phyloP scores from a whole-genome alignment of 176 grass and related monocot species.

The Tuctoria greenei region DNA sequence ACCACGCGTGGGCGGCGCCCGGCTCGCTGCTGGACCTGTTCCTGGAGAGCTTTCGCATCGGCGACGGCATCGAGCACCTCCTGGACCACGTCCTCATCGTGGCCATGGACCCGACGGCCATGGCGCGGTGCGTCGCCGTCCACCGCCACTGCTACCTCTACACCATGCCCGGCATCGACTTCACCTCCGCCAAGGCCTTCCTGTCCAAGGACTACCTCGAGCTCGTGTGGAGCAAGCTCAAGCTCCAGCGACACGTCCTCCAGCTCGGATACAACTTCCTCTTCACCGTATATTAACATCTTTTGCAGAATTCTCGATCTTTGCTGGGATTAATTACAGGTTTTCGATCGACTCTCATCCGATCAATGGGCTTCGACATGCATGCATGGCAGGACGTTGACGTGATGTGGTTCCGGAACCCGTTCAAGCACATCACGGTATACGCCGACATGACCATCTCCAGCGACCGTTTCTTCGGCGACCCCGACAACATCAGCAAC shows the following conservation, averaged over 20 bases:
- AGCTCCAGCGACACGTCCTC: conserved; percentile 58
- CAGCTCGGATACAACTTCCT: conserved; percentile 82
- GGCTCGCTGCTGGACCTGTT: conserved; percentile 73
- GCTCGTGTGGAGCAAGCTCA: conserved; percentile 74
- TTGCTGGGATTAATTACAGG: too few species aligned
- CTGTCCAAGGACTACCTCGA: conserved; percentile 64
- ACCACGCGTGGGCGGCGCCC: conserved; percentile 55
- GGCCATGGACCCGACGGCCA: conserved; percentile 59
- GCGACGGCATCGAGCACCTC: conserved; percentile 56
- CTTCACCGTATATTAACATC: conserved; percentile 53
- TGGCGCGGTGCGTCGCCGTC: conserved; percentile 43
- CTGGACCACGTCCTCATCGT: conserved; percentile 63
- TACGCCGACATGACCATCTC: conserved; percentile 70
- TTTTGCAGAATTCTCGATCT: too few species aligned
- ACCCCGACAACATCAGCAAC: conserved; percentile 45
- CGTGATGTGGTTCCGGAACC: conserved; percentile 71
- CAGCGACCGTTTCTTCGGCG: conserved; percentile 55
- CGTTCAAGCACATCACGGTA: conserved; percentile 58
- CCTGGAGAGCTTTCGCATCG: conserved; percentile 72
- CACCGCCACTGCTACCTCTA: conserved; percentile 69
- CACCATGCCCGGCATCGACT: conserved; percentile 44
- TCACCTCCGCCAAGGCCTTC: conserved; percentile 59
- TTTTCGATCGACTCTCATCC: too few species aligned
- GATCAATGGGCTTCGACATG: too few species aligned
- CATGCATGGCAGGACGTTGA: conserved; percentile 73